Evolutionary conservation across 2,329 filamentous ascomycete genomes (phyloP).

Genomic region (Pseudogymnoascus sp.): DNA sequence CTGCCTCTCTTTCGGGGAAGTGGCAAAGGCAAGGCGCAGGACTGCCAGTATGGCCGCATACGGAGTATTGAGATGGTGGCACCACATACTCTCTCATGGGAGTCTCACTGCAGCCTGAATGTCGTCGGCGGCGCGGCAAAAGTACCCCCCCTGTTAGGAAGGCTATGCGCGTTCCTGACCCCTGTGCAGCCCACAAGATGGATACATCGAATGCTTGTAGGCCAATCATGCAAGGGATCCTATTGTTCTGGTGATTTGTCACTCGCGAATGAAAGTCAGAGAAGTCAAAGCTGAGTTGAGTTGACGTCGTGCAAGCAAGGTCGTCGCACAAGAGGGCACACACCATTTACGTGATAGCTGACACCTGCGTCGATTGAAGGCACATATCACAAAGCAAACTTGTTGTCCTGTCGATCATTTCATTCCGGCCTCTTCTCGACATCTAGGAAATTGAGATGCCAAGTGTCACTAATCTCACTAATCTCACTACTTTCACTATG

Average conservation of each 20-base stretch:
- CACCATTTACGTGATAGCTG: neutral
- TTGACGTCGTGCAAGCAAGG: neutral
- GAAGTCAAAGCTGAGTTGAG: neutral
- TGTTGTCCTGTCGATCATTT: neutral
- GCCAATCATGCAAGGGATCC: neutral
- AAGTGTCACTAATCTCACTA: slow-evolving; percentile 2
- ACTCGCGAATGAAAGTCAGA: neutral
- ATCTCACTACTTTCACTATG: neutral
- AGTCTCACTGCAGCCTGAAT: neutral
- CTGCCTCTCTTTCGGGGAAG: neutral
- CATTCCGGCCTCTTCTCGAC: neutral
- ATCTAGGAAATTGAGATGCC: slow-evolving; percentile 1
- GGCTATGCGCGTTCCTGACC: neutral
- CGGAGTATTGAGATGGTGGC: neutral
- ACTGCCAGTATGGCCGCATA: neutral
- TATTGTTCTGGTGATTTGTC: neutral
- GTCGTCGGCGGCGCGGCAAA: slow-evolving; percentile 8
- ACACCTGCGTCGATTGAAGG: neutral
- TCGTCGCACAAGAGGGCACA: neutral
- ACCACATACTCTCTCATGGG: neutral
- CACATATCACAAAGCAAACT: neutral
- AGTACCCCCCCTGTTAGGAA: neutral
- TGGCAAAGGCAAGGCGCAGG: slow-evolving; percentile 1
- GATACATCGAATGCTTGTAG: neutral
- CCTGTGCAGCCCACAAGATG: slow-evolving; percentile 5